Percentiles rank a stretch among this genome's conserved stretches.
These are phyloP conservation scores for Pilatotrama ljubarskyi DNA, from an alignment of 768 basidiomycete species.

Conservation along the genomic window DNA sequence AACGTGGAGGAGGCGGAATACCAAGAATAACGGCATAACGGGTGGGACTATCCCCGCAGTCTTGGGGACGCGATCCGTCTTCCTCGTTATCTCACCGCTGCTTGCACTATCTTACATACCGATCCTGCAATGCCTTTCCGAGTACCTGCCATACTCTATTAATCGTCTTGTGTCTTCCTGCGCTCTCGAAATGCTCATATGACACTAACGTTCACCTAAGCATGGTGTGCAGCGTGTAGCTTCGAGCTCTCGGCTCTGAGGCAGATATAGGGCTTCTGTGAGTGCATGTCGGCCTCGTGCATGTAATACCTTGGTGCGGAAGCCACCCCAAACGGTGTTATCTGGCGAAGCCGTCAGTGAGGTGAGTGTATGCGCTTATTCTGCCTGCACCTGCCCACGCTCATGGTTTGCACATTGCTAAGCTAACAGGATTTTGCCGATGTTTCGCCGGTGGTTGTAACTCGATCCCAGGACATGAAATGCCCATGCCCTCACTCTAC, in stretches of 20 bases:
- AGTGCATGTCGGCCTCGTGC: constrained; percentile 1
- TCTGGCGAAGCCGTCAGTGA: background rate
- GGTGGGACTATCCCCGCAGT: background rate
- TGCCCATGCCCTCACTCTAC: no score
- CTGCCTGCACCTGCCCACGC: background rate
- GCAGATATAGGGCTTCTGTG: background rate
- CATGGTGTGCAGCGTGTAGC: background rate
- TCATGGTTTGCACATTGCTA: background rate
- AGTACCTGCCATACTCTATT: constrained; percentile 1
- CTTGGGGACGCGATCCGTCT: no score
- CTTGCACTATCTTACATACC: constrained; percentile 1
- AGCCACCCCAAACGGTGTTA: constrained; percentile 3
- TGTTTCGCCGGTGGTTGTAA: background rate
- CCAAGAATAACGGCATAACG: constrained; percentile 1
- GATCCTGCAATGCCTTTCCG: background rate
- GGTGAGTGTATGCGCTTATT: background rate
- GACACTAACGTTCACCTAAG: background rate
- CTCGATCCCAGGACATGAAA: no score
- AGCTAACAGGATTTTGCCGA: background rate
- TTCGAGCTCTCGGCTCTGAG: background rate
- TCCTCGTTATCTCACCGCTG: background rate
- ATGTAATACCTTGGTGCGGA: background rate
- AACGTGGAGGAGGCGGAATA: background rate
- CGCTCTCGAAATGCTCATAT: background rate
- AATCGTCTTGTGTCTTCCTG: background rate